phyloP scores from a whole-genome alignment of 805 yeast species.

The Ogataea kodamae region DNA sequence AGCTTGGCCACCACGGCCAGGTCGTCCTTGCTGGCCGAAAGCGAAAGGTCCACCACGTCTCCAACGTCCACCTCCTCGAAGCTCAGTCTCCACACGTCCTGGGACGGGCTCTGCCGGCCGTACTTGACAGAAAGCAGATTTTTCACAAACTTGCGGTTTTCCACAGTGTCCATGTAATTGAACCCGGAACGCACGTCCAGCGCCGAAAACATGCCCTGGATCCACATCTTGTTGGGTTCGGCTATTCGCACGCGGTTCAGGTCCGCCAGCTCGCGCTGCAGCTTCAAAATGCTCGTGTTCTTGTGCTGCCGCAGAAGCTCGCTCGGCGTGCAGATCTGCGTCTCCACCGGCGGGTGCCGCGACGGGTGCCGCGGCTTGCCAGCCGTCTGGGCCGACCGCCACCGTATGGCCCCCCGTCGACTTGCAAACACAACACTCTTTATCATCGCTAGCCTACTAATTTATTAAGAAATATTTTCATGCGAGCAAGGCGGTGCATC shows the following conservation, averaged over 20 bases:
- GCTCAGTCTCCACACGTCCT: slow-evolving; percentile 23
- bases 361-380: no score
- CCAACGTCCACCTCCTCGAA: slow-evolving; percentile 44
- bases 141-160: slow-evolving; percentile 6
- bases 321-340: slow-evolving; percentile 31
- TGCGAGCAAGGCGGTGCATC: no score
- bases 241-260: slow-evolving; percentile 26
- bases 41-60: slow-evolving; percentile 56
- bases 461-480: no score
- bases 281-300: slow-evolving; percentile 27
- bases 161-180: slow-evolving; percentile 17
- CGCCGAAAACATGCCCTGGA: slow-evolving; percentile 11
- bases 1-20: slow-evolving; percentile 53
- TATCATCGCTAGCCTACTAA: no score
- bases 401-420: no score
- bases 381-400: no score
- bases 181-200: slow-evolving; percentile 15
- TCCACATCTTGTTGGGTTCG: slow-evolving; percentile 33
- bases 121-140: slow-evolving; percentile 4
- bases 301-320: slow-evolving; percentile 28
- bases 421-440: no score
- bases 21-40: slow-evolving; percentile 39
- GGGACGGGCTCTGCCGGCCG: slow-evolving; percentile 5
- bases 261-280: slow-evolving; percentile 20
- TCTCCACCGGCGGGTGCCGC: no score